Percentiles rank a stretch among this genome's conserved stretches.
These are phyloP conservation scores for Piper longum DNA, from an alignment of 164 flowering plant species.

Conservation along the genomic window DNA sequence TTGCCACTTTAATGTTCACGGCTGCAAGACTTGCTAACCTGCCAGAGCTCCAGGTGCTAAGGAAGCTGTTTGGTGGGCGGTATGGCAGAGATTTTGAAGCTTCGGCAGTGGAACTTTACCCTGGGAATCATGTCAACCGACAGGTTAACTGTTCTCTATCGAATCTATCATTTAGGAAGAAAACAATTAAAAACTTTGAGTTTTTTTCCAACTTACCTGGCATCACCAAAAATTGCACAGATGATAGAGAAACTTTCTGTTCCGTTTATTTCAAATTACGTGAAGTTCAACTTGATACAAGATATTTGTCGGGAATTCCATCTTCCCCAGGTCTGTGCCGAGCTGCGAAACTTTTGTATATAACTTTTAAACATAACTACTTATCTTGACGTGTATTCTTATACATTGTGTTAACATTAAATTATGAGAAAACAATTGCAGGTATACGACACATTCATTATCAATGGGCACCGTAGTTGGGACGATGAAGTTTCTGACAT, in stretches of 20 bases:
- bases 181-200: too few species aligned
- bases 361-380: background rate
- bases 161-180: too few species aligned
- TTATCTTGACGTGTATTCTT: background rate
- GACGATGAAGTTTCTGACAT: background rate
- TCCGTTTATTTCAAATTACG: slow-evolving; percentile 33
- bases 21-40: slow-evolving; percentile 74
- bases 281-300: slow-evolving; percentile 36
- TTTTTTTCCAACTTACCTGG: background rate
- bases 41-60: slow-evolving; percentile 56
- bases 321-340: slow-evolving; percentile 21
- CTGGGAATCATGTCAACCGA: slow-evolving; percentile 57
- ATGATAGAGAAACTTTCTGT: slow-evolving; percentile 26
- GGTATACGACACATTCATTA: slow-evolving; percentile 2
- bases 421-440: slow-evolving; percentile 1
- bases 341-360: slow-evolving; percentile 11
- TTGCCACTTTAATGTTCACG: slow-evolving; percentile 68
- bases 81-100: slow-evolving; percentile 48
- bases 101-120: slow-evolving; percentile 37
- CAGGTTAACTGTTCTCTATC: slow-evolving; percentile 23
- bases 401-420: background rate
- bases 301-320: slow-evolving; percentile 38
- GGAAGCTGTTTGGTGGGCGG: slow-evolving; percentile 55
- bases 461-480: slow-evolving; percentile 1
- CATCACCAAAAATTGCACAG: slow-evolving; percentile 1